phyloP scores from a whole-genome alignment of 495 filamentous ascomycete genomes.

The Apodospora peruviana region DNA sequence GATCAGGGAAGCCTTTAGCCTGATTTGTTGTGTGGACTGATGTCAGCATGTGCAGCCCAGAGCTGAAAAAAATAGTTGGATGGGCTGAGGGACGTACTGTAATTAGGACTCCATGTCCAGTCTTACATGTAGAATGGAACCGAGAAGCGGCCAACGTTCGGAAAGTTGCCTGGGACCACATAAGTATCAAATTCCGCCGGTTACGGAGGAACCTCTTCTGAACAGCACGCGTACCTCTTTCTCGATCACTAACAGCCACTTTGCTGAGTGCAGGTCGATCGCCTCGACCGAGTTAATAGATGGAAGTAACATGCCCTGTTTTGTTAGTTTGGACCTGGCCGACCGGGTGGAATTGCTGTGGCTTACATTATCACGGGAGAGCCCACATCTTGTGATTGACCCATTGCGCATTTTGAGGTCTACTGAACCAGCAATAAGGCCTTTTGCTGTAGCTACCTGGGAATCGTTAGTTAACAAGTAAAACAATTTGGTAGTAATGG shows the following conservation, averaged over 20 bases:
- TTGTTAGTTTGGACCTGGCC: not conserved
- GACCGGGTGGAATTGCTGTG: not conserved
- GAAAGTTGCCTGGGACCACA: slow-evolving; percentile 63
- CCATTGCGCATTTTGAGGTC: slow-evolving; percentile 17
- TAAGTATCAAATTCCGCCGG: slow-evolving; percentile 9
- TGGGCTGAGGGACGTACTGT: slow-evolving; percentile 16
- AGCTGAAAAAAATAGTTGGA: not conserved
- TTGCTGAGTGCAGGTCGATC: slow-evolving; percentile 47
- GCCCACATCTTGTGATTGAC: slow-evolving; percentile 23
- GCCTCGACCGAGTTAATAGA: slow-evolving; percentile 44
- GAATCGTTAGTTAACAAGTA: slow-evolving; percentile 2
- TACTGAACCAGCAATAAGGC: slow-evolving; percentile 29
- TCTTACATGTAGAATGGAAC: slow-evolving; percentile 11
- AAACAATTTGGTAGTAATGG: too few relatives aligned
- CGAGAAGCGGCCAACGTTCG: slow-evolving; percentile 37
- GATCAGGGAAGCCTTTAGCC: slow-evolving; percentile 92
- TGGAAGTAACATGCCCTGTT: slow-evolving; percentile 65
- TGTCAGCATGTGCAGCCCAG: not conserved
- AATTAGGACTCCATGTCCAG: slow-evolving; percentile 24
- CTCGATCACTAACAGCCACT: slow-evolving; percentile 83
- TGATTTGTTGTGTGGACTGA: slow-evolving; percentile 20
- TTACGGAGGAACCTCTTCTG: not conserved
- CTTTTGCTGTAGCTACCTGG: slow-evolving; percentile 55
- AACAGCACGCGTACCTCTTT: slow-evolving; percentile 64
- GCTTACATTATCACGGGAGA: slow-evolving; percentile 21